A percentile compares a stretch with the other conserved stretches of the same genome.
These are phyloP conservation scores for Chrysoporthe austroafricana DNA, from an alignment of 2,329 filamentous ascomycete genomes.

Conservation along the genomic window DNA sequence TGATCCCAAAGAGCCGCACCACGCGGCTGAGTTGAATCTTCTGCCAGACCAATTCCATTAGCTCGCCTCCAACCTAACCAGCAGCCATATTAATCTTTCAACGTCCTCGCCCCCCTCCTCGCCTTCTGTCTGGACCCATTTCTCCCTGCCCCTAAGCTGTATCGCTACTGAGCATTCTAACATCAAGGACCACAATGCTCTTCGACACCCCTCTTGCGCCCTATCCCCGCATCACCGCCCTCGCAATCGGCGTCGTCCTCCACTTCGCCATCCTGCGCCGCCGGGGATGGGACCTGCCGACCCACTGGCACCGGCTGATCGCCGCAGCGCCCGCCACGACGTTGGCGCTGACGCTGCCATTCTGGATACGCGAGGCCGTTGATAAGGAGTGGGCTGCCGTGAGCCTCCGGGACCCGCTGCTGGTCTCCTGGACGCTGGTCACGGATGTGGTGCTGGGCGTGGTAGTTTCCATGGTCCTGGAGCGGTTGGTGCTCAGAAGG, in stretches of 20 bases:
- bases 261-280: slow-evolving; percentile 11
- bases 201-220: neutral
- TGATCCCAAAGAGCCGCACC: neutral
- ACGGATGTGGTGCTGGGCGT: neutral
- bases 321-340: slow-evolving; percentile 7
- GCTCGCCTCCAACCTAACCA: neutral
- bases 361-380: neutral
- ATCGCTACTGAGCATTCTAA: too few species aligned
- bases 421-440: neutral
- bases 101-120: neutral
- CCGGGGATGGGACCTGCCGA: slow-evolving; percentile 17
- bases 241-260: slow-evolving; percentile 8
- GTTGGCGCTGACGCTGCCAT: slow-evolving; percentile 3
- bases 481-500: neutral
- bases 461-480: neutral
- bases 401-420: neutral
- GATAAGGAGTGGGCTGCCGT: neutral
- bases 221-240: neutral
- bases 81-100: neutral
- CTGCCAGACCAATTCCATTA: neutral
- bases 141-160: neutral
- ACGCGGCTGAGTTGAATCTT: neutral
- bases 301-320: slow-evolving; percentile 9
- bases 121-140: neutral
- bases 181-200: neutral